Evolutionary conservation across 345 rosid genomes (phyloP).

Genomic region (Streptanthus diversifolius): DNA sequence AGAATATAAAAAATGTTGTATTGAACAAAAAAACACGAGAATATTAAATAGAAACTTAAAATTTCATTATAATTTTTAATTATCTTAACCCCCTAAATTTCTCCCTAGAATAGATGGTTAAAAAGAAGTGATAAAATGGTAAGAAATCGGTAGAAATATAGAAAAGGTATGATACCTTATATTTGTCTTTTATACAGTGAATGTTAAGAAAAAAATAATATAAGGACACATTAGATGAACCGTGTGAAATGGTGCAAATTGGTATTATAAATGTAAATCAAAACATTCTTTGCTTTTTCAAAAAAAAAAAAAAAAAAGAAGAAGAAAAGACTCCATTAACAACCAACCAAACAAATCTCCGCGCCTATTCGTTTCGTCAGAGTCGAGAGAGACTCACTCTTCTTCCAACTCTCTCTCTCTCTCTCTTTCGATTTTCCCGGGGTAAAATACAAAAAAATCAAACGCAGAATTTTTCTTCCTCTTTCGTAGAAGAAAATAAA

Average conservation of each 20-base stretch:
- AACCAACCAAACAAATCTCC: constrained; percentile 26
- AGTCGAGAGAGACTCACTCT: not conserved
- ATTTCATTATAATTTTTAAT: no score
- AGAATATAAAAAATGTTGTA: no score
- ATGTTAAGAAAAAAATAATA: not conserved
- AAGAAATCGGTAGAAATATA: not conserved
- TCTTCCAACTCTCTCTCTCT: not conserved
- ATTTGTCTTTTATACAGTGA: not conserved
- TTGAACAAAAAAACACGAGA: no score
- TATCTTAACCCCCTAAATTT: not conserved
- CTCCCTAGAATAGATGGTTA: not conserved
- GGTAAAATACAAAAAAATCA: not conserved
- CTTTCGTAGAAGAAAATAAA: not conserved
- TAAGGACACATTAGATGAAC: not conserved
- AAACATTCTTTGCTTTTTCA: not conserved
- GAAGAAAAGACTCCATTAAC: not conserved
- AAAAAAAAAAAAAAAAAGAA: not conserved
- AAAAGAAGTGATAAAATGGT: not conserved
- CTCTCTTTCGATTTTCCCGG: constrained; percentile 24
- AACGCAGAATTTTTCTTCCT: not conserved
- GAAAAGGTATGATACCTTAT: not conserved
- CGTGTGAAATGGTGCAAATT: not conserved
- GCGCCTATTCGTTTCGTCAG: constrained; percentile 26
- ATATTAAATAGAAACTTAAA: no score
- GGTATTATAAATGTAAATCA: no score